phyloP scores from a whole-genome alignment of 2,329 filamentous ascomycete genomes.

The Camptophora hylomeconis region DNA sequence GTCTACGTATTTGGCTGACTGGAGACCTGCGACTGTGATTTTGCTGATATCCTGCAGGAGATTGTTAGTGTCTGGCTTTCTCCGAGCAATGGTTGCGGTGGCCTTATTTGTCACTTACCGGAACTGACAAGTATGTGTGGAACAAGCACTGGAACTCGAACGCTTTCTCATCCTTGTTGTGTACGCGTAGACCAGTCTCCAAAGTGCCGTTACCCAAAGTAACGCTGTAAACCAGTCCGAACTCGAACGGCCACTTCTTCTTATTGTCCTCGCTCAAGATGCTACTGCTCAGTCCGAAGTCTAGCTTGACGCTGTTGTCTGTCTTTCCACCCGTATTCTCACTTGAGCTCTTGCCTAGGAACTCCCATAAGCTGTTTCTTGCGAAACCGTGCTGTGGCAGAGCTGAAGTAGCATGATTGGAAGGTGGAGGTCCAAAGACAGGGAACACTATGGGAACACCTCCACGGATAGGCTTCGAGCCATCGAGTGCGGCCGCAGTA shows the following conservation, averaged over 20 bases:
- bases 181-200: constrained; percentile 70
- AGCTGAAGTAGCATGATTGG: constrained; percentile 61
- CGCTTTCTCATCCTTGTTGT: constrained; percentile 67
- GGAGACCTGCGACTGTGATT: constrained; percentile 61
- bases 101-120: constrained; percentile 40
- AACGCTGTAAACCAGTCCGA: constrained; percentile 86
- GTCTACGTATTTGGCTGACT: constrained; percentile 65
- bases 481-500: constrained; percentile 67
- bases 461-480: constrained; percentile 77
- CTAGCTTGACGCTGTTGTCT: constrained; percentile 72
- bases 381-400: constrained; percentile 94
- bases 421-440: constrained; percentile 68
- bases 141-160: constrained; percentile 89
- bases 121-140: constrained; percentile 77
- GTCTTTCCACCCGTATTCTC: constrained; percentile 29
- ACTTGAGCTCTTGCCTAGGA: constrained; percentile 72
- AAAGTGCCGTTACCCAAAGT: constrained; percentile 64
- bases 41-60: constrained; percentile 59
- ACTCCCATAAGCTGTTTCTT: constrained; percentile 82
- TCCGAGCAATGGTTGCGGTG: not conserved
- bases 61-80: constrained; percentile 13
- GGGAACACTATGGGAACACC: constrained; percentile 15
- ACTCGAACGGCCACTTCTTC: constrained; percentile 71
- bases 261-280: constrained; percentile 56
- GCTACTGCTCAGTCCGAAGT: constrained; percentile 74